phyloP scores from a whole-genome alignment of 805 yeast genomes.

The Kluyveromyces wickerhamii region DNA sequence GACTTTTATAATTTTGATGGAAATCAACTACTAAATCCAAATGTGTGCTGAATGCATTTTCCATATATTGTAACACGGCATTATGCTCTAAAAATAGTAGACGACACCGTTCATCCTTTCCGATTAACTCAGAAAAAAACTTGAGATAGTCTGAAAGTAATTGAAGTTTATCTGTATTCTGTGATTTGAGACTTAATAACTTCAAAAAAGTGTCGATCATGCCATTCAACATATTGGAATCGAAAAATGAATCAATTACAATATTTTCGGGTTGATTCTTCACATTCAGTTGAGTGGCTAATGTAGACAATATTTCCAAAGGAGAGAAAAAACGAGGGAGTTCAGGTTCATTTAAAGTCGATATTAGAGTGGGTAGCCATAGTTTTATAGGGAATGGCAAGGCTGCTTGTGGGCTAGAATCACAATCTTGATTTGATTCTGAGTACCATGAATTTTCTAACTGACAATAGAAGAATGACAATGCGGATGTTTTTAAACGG shows the following conservation, averaged over 20 bases:
- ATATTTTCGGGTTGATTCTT: slow-evolving; percentile 15
- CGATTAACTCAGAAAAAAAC: slow-evolving; percentile 22
- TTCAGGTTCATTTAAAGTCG: slow-evolving; percentile 5
- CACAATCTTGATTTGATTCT: not conserved
- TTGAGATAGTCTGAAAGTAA: slow-evolving; percentile 20
- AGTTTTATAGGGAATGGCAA: slow-evolving; percentile 5
- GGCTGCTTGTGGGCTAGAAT: not conserved
- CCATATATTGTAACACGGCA: slow-evolving; percentile 16
- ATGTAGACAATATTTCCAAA: slow-evolving; percentile 1
- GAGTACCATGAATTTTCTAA: slow-evolving; percentile 3
- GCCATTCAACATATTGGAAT: slow-evolving; percentile 20
- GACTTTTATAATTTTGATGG: slow-evolving; percentile 11
- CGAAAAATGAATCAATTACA: slow-evolving; percentile 17
- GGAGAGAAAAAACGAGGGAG: slow-evolving; percentile 3
- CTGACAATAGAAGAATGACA: slow-evolving; percentile 5
- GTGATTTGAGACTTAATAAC: slow-evolving; percentile 15
- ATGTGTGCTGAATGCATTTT: slow-evolving; percentile 19
- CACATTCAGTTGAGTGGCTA: not conserved
- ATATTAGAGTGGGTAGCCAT: slow-evolving; percentile 5
- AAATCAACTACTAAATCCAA: slow-evolving; percentile 16
- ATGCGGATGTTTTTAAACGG: slow-evolving; percentile 4
- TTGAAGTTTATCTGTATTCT: slow-evolving; percentile 13
- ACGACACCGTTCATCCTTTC: slow-evolving; percentile 24
- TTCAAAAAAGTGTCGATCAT: slow-evolving; percentile 18
- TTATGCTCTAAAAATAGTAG: slow-evolving; percentile 17